A percentile compares a stretch with the other conserved stretches of the same genome.
Conservation (phyloP, 192 early-diverging fungal species). For the Coemansia sp. region DNA sequence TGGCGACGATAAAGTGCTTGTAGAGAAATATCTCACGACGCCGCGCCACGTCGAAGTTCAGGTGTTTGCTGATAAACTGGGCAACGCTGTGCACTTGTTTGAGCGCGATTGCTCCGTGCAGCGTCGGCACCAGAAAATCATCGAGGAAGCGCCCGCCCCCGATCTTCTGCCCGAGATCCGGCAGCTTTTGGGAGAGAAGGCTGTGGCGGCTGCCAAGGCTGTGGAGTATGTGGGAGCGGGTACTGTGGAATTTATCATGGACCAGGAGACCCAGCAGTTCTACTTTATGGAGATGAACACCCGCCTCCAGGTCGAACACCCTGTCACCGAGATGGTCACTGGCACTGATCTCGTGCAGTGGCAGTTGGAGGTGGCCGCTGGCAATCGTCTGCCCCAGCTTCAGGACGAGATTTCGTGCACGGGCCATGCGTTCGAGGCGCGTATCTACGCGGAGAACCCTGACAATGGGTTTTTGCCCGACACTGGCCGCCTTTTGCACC, state of each 20-base stretch:
- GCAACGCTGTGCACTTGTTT: constrained; percentile 80
- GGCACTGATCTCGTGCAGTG: constrained; percentile 91
- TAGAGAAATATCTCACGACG: constrained; percentile 90
- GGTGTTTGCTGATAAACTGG: constrained; percentile 69
- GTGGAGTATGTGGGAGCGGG: constrained; percentile 78
- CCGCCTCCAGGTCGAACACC: constrained; percentile 79
- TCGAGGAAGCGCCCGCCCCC: constrained; percentile 81
- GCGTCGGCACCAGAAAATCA: constrained; percentile 80
- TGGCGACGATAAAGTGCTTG: constrained; percentile 85
- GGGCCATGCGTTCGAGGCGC: constrained; percentile 93
- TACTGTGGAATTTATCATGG: constrained; percentile 78
- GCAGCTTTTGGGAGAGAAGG: constrained; percentile 76
- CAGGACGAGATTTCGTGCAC: constrained; percentile 71
- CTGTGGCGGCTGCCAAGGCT: constrained; percentile 68
- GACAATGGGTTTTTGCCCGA: constrained; percentile 86
- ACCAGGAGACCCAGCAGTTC: constrained; percentile 67
- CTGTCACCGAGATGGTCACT: constrained; percentile 80
- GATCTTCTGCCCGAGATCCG: constrained; percentile 68
- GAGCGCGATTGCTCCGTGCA: constrained; percentile 91
- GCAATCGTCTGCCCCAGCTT: constrained; percentile 66
- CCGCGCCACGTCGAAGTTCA: constrained; percentile 82
- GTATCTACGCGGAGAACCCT: constrained; percentile 98
- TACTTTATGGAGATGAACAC: constrained; percentile 87
- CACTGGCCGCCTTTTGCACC: constrained; percentile 82
- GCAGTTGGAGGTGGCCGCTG: constrained; percentile 91